These are phyloP conservation scores for Rhizophora apiculata DNA, from an alignment of 345 rosid genomes.

Conservation along the genomic window DNA sequence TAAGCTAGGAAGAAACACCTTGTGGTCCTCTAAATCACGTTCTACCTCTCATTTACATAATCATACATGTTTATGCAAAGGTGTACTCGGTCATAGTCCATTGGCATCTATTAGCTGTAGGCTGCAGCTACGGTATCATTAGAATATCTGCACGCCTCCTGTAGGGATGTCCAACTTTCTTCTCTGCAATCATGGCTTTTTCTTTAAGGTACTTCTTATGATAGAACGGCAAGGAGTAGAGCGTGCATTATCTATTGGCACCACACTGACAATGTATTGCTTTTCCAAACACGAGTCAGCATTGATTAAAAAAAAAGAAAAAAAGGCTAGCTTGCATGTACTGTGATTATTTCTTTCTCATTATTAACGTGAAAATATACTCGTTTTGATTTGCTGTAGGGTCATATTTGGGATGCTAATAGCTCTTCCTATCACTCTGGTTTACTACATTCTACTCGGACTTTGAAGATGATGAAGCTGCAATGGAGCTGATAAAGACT, in stretches of 20 bases:
- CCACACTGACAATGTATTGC: no score
- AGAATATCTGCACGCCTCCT: no score
- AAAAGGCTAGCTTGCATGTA: not conserved
- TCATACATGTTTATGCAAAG: not conserved
- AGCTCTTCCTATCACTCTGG: slow-evolving; percentile 53
- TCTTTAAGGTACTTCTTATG: no score
- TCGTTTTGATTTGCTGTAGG: slow-evolving; percentile 23
- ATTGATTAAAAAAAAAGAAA: no score
- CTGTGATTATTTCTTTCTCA: not conserved
- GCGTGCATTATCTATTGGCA: no score
- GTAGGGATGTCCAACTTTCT: no score
- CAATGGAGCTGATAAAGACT: not conserved
- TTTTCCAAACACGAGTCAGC: no score
- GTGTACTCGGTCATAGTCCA: not conserved
- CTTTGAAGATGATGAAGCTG: slow-evolving; percentile 27
- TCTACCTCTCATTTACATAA: not conserved
- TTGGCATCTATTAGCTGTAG: not conserved
- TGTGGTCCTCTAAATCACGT: slow-evolving; percentile 3
- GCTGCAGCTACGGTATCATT: slow-evolving; percentile 8
- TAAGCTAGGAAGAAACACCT: not conserved
- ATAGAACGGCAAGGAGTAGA: no score
- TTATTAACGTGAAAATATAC: not conserved
- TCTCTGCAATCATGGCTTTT: no score
- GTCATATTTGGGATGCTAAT: slow-evolving; percentile 62
- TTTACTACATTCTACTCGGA: slow-evolving; percentile 50